A percentile compares a stretch with the other conserved stretches of the same genome.
Conservation (phyloP, 2,329 filamentous ascomycete genomes). For the Gliomastix tumulicola region DNA sequence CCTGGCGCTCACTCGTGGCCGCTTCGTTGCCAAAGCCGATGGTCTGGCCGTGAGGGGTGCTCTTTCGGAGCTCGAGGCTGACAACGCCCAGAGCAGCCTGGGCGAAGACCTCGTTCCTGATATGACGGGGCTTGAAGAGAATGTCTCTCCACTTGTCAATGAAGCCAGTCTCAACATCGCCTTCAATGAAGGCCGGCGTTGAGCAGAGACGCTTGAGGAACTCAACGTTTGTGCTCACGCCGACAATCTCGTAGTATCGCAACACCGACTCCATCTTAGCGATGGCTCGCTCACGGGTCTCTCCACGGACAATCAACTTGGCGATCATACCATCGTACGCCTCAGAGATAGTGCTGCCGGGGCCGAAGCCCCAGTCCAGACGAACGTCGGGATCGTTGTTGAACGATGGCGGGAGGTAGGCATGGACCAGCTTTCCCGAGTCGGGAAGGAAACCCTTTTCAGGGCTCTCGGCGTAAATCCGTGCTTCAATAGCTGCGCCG, state of each 20-base stretch:
- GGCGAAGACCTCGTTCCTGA: constrained; percentile 68
- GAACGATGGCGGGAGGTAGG: constrained; percentile 62
- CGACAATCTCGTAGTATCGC: constrained; percentile 86
- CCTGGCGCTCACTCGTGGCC: constrained; percentile 34
- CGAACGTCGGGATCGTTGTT: constrained; percentile 63
- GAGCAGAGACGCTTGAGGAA: constrained; percentile 86
- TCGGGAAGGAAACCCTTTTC: constrained; percentile 89
- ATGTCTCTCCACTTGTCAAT: constrained; percentile 82
- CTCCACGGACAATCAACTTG: constrained; percentile 87
- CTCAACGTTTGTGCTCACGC: constrained; percentile 91
- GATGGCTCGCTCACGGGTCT: constrained; percentile 71
- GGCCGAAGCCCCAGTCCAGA: constrained; percentile 87
- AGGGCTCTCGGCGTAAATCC: constrained; percentile 95
- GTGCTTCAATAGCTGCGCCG: constrained; percentile 88
- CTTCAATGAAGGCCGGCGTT: constrained; percentile 73
- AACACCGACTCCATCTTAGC: constrained; percentile 75
- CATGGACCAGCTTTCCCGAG: constrained; percentile 79
- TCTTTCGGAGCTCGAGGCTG: constrained; percentile 33
- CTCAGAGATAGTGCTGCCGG: constrained; percentile 86
- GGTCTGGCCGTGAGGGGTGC: constrained; percentile 36
- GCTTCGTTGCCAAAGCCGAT: constrained; percentile 47
- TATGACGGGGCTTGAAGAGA: constrained; percentile 59
- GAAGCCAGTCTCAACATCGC: constrained; percentile 92
- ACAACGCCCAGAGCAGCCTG: constrained; percentile 80
- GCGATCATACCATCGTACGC: constrained; percentile 99